These are phyloP conservation scores for Ogataea henricii DNA, from an alignment of 805 yeast genomes.

Conservation along the genomic window DNA sequence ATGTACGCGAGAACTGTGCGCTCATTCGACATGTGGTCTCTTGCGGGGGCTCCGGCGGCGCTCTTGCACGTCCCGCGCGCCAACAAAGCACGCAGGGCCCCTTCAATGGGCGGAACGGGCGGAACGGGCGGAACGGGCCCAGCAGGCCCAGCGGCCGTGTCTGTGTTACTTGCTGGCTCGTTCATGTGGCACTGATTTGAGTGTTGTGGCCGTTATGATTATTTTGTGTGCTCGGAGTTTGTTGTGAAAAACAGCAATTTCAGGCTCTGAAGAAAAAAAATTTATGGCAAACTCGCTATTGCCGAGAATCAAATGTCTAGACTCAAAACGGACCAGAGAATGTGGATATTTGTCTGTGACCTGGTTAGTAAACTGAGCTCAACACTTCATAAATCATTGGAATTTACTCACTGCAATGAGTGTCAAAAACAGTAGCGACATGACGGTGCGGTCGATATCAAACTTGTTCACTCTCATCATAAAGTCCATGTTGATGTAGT, in stretches of 20 bases:
- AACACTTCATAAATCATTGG: not conserved
- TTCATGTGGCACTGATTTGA: not conserved
- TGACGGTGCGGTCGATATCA: slow-evolving; percentile 19
- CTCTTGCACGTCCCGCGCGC: not conserved
- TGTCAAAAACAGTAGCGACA: slow-evolving; percentile 10
- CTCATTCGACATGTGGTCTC: slow-evolving; percentile 65
- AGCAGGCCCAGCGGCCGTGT: too few relatives aligned
- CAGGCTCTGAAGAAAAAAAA: not conserved
- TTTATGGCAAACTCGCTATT: not conserved
- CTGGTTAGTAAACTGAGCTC: not conserved
- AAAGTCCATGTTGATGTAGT: slow-evolving; percentile 20
- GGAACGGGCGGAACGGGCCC: too few relatives aligned
- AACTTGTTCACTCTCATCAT: slow-evolving; percentile 18
- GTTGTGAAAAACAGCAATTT: not conserved
- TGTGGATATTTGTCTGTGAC: slow-evolving; percentile 4
- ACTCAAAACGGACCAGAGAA: slow-evolving; percentile 1
- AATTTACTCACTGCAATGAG: slow-evolving; percentile 16
- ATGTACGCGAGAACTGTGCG: slow-evolving; percentile 63
- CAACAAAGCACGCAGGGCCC: not conserved
- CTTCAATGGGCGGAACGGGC: too few relatives aligned
- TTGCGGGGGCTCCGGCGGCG: slow-evolving; percentile 45
- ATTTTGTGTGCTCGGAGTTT: not conserved
- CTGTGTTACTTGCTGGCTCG: too few relatives aligned
- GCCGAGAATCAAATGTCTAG: not conserved
- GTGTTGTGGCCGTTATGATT: not conserved